phyloP scores from a whole-genome alignment of 768 basidiomycete genomes.

The Phallus indusiatus region DNA sequence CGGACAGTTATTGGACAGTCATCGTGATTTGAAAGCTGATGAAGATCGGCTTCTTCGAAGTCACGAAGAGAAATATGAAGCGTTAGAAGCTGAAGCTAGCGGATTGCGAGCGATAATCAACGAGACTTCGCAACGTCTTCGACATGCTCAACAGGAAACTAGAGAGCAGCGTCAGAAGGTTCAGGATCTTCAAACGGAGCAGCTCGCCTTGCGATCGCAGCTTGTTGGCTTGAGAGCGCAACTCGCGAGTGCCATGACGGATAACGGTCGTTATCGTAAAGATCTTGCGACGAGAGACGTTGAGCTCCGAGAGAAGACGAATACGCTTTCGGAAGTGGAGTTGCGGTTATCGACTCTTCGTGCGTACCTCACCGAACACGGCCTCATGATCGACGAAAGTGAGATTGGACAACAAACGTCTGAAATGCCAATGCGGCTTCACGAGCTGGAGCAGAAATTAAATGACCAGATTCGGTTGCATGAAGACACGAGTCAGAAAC shows the following conservation, averaged over 20 bases:
- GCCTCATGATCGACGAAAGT: conserved; percentile 69
- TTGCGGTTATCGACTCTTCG: conserved; percentile 73
- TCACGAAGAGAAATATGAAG: conserved; percentile 74
- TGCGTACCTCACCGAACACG: conserved; percentile 81
- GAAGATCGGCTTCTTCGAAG: conserved; percentile 69
- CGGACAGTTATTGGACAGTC: conserved; percentile 80
- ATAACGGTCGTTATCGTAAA: conserved; percentile 60
- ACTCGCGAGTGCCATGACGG: conserved; percentile 55
- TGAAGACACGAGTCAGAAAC: conserved; percentile 68
- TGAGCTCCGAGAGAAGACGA: conserved; percentile 51
- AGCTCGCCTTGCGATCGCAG: conserved; percentile 59
- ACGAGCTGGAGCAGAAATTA: conserved; percentile 71
- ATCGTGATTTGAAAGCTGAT: conserved; percentile 75
- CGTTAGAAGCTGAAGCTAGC: conserved; percentile 66
- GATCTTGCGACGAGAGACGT: conserved; percentile 59
- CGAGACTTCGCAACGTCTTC: conserved; percentile 62
- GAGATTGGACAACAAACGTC: conserved; percentile 37
- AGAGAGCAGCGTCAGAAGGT: conserved; percentile 56
- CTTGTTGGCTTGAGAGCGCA: conserved; percentile 65
- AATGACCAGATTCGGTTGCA: conserved; percentile 62
- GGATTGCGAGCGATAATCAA: conserved; percentile 74
- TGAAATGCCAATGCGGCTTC: conserved; percentile 35
- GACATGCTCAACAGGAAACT: conserved; percentile 58
- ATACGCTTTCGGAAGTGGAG: conserved; percentile 58
- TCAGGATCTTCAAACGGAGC: conserved; percentile 56